Evolutionary conservation across 495 filamentous ascomycete species (phyloP).

Genomic region (Hypoxylon cercidicola): DNA sequence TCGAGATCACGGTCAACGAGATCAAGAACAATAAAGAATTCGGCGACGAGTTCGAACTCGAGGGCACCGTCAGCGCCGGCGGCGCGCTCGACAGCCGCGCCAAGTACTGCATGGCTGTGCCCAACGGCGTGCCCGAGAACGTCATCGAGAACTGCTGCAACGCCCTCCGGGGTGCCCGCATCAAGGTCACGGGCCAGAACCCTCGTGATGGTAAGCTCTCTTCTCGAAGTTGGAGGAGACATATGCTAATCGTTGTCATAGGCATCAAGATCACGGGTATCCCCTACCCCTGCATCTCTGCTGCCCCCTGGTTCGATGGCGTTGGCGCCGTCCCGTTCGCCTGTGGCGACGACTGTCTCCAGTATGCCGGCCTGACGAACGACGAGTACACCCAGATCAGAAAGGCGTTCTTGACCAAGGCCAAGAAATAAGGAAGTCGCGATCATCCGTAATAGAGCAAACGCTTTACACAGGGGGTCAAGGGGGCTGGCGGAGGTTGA

Average conservation of each 20-base stretch:
- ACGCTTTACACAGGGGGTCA: too few relatives aligned
- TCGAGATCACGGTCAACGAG: too few relatives aligned
- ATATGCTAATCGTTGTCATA: background rate
- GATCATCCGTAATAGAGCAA: too few relatives aligned
- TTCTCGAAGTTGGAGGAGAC: too few relatives aligned
- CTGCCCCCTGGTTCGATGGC: conserved; percentile 17
- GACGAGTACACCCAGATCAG: too few relatives aligned
- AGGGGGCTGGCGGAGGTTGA: too few relatives aligned
- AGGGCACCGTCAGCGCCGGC: background rate
- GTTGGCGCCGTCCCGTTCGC: conserved; percentile 16
- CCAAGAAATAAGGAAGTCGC: too few relatives aligned
- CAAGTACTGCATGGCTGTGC: background rate
- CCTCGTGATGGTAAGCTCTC: background rate
- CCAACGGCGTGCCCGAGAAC: conserved; percentile 4
- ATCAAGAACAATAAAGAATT: background rate
- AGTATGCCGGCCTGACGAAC: too few relatives aligned
- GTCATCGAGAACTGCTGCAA: conserved; percentile 17
- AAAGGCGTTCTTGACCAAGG: too few relatives aligned
- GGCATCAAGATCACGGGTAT: conserved; percentile 11
- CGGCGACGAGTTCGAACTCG: background rate
- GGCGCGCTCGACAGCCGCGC: background rate
- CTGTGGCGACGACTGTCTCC: background rate
- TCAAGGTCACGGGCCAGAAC: conserved; percentile 2
- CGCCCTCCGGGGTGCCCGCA: conserved; percentile 1
- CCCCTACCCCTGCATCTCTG: conserved; percentile 12